A percentile compares a stretch with the other conserved stretches of the same genome.
Evolutionary conservation across 352 stramenopile species (phyloP).

Genomic region (Phytophthora cryptogea): DNA sequence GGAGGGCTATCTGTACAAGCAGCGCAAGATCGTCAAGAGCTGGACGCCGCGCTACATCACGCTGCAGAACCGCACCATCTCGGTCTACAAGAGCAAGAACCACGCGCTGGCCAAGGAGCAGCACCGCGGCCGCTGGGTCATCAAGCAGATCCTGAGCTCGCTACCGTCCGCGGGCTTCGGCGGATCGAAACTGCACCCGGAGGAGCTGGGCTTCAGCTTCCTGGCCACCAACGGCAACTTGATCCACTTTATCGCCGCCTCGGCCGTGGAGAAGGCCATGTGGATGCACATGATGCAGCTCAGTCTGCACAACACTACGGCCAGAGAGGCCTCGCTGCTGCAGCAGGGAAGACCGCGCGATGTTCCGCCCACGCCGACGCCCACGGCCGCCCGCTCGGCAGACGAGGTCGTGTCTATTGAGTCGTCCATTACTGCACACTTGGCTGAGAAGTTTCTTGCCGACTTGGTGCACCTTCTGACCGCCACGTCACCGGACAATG

Average conservation of each 20-base stretch:
- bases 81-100: conserved; percentile 89
- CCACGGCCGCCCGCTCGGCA: conserved; percentile 23
- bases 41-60: conserved; percentile 89
- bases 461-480: conserved; percentile 66
- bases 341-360: conserved; percentile 43
- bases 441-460: conserved; percentile 72
- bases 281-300: conserved; percentile 86
- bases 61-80: conserved; percentile 78
- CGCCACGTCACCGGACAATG: conserved; percentile 38
- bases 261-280: conserved; percentile 75
- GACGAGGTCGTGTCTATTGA: conserved; percentile 61
- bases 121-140: conserved; percentile 77
- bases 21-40: conserved; percentile 90
- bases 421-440: conserved; percentile 66
- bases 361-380: conserved; percentile 27
- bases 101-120: conserved; percentile 84
- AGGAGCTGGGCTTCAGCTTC: conserved; percentile 84
- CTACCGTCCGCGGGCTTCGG: conserved; percentile 80
- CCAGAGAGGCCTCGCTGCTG: conserved; percentile 49
- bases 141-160: conserved; percentile 82
- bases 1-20: conserved; percentile 91
- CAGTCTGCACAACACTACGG: conserved; percentile 53
- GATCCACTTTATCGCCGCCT: conserved; percentile 85
- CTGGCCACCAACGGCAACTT: conserved; percentile 83
- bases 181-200: conserved; percentile 76